Percentiles rank a stretch among this genome's conserved stretches.
Evolutionary conservation across 305 asterid genomes (phyloP).

Genomic region (Galium porrigens): DNA sequence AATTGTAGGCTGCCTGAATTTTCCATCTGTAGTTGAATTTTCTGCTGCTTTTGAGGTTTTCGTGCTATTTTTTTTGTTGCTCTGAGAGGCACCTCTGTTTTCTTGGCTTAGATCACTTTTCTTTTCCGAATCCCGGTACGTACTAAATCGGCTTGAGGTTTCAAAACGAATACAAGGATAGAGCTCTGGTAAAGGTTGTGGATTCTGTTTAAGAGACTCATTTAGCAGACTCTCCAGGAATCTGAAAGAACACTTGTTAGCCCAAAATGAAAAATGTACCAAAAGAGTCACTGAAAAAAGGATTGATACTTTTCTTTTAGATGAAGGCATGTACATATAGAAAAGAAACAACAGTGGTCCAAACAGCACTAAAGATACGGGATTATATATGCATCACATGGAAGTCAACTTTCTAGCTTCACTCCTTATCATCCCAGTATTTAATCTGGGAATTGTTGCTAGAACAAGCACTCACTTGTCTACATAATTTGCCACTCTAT

Average conservation of each 20-base stretch:
- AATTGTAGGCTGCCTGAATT: conserved; percentile 57
- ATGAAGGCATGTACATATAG: not conserved
- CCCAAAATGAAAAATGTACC: not conserved
- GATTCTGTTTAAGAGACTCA: conserved; percentile 40
- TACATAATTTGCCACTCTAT: not conserved
- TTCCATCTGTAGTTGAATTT: conserved; percentile 31
- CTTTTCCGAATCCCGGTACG: conserved; percentile 38
- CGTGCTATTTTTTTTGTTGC: conserved; percentile 31
- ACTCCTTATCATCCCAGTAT: not conserved
- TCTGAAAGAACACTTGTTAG: conserved; percentile 36
- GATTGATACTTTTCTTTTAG: not conserved
- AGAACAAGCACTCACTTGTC: not conserved
- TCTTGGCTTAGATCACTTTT: conserved; percentile 36
- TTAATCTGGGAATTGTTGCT: not conserved
- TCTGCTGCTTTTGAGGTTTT: conserved; percentile 33
- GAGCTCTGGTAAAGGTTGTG: conserved; percentile 53
- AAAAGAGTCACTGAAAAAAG: not conserved
- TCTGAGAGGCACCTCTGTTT: conserved; percentile 28
- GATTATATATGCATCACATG: not conserved
- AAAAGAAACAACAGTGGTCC: not conserved
- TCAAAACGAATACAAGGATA: conserved; percentile 38
- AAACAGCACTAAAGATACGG: not conserved
- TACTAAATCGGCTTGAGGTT: conserved; percentile 27
- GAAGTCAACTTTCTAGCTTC: not conserved
- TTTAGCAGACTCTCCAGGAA: conserved; percentile 60